Evolutionary conservation across 2,329 filamentous ascomycete genomes (phyloP).

Genomic region (Calonectria pauciramosa): DNA sequence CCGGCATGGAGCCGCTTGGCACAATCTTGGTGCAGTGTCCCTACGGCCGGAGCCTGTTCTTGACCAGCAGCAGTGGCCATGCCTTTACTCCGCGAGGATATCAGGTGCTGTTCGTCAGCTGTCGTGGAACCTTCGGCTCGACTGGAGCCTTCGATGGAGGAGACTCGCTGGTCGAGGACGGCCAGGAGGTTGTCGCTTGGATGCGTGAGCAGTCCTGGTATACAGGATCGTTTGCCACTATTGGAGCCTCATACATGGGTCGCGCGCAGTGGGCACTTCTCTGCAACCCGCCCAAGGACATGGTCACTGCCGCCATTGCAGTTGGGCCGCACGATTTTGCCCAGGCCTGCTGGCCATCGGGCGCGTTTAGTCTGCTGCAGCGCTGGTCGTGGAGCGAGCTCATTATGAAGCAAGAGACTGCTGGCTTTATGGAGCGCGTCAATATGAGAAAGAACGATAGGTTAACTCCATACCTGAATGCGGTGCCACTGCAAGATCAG

Average conservation of each 20-base stretch:
- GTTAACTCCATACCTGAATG: neutral
- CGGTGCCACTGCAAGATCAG: neutral
- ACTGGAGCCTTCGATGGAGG: neutral
- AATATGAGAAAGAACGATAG: neutral
- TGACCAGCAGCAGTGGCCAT: neutral
- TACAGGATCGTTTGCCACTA: neutral
- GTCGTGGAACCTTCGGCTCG: neutral
- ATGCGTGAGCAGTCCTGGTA: constrained; percentile 1
- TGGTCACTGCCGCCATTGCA: neutral
- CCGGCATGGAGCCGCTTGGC: neutral
- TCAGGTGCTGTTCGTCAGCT: neutral
- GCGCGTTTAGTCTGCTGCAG: neutral
- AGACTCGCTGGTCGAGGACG: neutral
- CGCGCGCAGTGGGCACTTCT: neutral
- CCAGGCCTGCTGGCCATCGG: neutral
- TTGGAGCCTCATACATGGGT: neutral
- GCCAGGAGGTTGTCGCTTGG: neutral
- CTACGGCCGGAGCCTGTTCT: neutral
- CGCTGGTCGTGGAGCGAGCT: neutral
- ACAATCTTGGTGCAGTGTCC: neutral
- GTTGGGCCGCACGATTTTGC: neutral
- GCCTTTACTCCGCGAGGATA: neutral
- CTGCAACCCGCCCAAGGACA: neutral
- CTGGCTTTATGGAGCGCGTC: neutral
- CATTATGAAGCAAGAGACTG: neutral